Base-by-base conservation (phyloP, 2,329 filamentous ascomycete genomes). In the Stemphylium beticola region DNA sequence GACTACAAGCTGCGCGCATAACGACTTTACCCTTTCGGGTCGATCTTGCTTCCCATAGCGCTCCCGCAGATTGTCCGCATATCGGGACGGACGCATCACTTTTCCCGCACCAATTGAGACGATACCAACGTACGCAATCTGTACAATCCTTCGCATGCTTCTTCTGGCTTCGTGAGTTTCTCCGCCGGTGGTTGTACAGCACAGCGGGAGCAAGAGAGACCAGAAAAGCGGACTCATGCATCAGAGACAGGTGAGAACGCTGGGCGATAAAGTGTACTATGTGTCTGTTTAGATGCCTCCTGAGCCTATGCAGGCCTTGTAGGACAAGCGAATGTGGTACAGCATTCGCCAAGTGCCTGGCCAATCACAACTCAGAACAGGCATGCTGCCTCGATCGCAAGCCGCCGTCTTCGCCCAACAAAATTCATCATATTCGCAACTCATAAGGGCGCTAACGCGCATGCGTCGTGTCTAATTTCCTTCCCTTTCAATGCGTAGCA, bases 41-140 rank as follows among this genome's bases (percentile, higher is more conserved):
- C 40, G 33, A 53, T 64, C 57, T 62, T 62, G 61, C 64, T 59
- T 65, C 49, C 26, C 59, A 62, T 56, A 60, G 62, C 69, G 65
- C 66, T 71, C 65, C 60, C 64, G 64, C 60, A 61, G 54, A 65
- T 66, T 68, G 38, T 65, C 43, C 67, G 66, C 67, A 63, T 64
- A 58, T 40, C 54, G 62, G 60, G 39, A 63, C 58, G 57, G 56
- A 58, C 57, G 55, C 57, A 58, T 34, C 40, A 43, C 49, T 53
- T 62, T 45, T 53, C 45, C 51, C 56, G 57, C 57, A 22, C 66
- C 64, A 68, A 67, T 68, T 14, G 36, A 22, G 34, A 32, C 22
- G 20, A 26, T 8, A 44, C 29, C 8, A 15, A 37, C 39, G 29
- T 31, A 41, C 32, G 38, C 26, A 53, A 49, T 43, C 14, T 33